Conservation (phyloP, 768 basidiomycete genomes). For the Mycena capillaripes region DNA sequence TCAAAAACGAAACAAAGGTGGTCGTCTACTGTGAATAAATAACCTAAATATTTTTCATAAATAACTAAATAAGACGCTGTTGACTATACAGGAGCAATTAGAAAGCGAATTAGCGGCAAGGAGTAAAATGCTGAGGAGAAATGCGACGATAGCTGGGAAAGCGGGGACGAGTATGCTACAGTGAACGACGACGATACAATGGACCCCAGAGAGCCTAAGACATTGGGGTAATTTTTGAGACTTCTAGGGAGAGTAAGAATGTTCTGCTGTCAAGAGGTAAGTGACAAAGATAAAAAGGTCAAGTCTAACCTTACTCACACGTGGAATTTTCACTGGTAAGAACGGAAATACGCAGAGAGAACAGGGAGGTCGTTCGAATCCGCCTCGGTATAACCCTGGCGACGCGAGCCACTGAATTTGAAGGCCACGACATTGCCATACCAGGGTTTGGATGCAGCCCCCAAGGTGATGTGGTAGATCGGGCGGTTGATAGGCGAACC, state of each 20-base stretch:
- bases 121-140: too few species aligned
- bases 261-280: conserved; percentile 2
- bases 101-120: too few species aligned
- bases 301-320: conserved; percentile 10
- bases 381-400: conserved; percentile 90
- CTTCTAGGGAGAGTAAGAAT: conserved; percentile 5
- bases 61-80: too few species aligned
- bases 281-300: conserved; percentile 19
- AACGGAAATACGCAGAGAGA: conserved; percentile 88
- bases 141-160: background rate
- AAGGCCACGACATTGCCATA: conserved; percentile 86
- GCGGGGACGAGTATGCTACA: conserved; percentile 24
- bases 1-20: background rate
- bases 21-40: background rate
- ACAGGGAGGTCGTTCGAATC: conserved; percentile 89
- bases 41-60: conserved; percentile 13
- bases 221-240: background rate
- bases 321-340: conserved; percentile 67
- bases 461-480: conserved; percentile 87
- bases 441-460: conserved; percentile 84
- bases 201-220: background rate
- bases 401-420: conserved; percentile 87
- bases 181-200: too few species aligned
- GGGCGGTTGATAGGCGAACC: conserved; percentile 80
- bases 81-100: too few species aligned